phyloP scores from a whole-genome alignment of 2,329 filamentous ascomycete genomes.

The Pseudophaeomoniella oleicola region DNA sequence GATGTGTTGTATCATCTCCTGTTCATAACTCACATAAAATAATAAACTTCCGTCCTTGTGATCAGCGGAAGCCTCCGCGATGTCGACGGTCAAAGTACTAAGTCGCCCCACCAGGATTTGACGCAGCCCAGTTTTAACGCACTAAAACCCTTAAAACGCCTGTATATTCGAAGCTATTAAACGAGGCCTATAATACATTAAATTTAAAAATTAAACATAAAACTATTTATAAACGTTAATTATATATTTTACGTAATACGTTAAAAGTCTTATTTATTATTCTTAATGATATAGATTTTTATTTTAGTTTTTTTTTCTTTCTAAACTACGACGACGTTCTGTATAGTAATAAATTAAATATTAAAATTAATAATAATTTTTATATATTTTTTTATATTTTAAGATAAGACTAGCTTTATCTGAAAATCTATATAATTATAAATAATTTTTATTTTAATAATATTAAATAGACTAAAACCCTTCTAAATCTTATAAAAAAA shows the following conservation, averaged over 20 bases:
- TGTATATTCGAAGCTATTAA: no score
- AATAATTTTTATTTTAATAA: neutral
- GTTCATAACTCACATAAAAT: no score
- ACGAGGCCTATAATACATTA: neutral
- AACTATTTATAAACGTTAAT: neutral
- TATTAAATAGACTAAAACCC: neutral
- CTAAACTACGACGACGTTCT: neutral
- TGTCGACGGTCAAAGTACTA: no score
- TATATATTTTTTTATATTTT: neutral
- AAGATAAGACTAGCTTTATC: neutral
- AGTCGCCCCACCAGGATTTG: no score
- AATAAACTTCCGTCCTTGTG: no score
- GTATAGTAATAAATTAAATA: neutral
- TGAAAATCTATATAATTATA: neutral
- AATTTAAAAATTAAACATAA: conserved; percentile 1
- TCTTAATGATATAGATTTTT: neutral
- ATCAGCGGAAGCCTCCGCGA: no score
- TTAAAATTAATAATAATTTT: neutral
- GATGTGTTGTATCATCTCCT: no score
- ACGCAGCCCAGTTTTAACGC: no score
- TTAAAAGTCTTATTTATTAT: neutral
- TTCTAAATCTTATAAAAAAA: neutral
- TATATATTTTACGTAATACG: neutral
- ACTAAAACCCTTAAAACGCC: no score
- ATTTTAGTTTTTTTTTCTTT: neutral